Percentiles rank a stretch among this genome's conserved stretches.
These are phyloP conservation scores for Meredithiella fracta DNA, from an alignment of 2,329 filamentous ascomycete genomes.

Conservation along the genomic window DNA sequence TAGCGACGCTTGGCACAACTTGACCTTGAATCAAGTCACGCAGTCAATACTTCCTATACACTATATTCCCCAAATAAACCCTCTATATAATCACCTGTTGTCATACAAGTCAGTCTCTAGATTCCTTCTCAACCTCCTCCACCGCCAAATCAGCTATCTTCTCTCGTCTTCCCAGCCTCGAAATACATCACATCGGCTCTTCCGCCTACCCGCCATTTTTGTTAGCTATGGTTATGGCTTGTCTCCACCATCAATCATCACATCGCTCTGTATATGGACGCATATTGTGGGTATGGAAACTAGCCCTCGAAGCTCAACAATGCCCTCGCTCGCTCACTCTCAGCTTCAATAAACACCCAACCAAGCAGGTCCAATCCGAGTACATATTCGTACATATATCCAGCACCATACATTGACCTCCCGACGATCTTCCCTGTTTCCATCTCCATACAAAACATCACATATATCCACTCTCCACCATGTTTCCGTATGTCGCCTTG, in stretches of 20 bases:
- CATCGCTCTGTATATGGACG: too few species aligned
- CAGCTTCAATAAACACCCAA: background rate
- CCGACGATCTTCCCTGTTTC: background rate
- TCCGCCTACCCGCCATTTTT: too few species aligned
- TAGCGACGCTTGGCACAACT: background rate
- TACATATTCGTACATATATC: background rate
- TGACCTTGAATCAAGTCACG: background rate
- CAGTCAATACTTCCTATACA: background rate
- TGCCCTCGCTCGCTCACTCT: too few species aligned
- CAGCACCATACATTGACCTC: too few species aligned
- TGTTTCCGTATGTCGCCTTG: background rate
- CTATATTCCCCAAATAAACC: background rate
- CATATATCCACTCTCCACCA: background rate
- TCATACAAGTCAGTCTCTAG: background rate
- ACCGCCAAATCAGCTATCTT: background rate
- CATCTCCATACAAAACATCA: background rate
- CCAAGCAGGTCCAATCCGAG: constrained; percentile 1
- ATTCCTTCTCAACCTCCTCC: background rate
- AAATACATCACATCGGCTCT: too few species aligned
- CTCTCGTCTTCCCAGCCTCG: background rate
- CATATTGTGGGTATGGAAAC: too few species aligned
- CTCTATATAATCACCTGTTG: background rate
- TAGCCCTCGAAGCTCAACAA: too few species aligned
- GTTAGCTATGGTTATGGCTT: too few species aligned
- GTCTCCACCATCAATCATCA: too few species aligned